phyloP scores from a whole-genome alignment of 768 basidiomycete genomes.

The Lepiota venenata region DNA sequence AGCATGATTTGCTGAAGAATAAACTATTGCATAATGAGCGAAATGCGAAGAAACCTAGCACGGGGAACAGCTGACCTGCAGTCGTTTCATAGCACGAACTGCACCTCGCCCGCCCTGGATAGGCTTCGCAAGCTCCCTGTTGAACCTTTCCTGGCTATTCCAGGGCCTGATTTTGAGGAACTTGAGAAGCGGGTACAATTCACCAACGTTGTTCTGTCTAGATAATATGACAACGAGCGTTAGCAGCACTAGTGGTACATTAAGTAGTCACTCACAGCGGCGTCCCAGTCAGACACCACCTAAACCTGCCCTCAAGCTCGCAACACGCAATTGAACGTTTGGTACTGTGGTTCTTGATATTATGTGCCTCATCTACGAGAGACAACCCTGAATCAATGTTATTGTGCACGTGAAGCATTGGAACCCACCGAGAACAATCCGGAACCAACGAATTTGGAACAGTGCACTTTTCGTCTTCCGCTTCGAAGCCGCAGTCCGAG shows the following conservation, averaged over 20 bases:
- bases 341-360: constrained; percentile 84
- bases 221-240: constrained; percentile 20
- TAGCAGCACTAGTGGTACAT: constrained; percentile 7
- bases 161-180: constrained; percentile 85
- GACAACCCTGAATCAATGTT: not conserved
- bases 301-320: constrained; percentile 69
- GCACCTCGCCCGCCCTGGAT: constrained; percentile 65
- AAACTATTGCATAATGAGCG: constrained; percentile 37
- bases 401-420: not conserved
- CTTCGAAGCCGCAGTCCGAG: constrained; percentile 37
- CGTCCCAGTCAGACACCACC: constrained; percentile 89
- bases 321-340: constrained; percentile 79
- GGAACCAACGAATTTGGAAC: constrained; percentile 79
- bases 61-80: constrained; percentile 52
- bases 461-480: constrained; percentile 58
- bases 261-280: constrained; percentile 48
- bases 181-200: constrained; percentile 85
- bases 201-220: constrained; percentile 89
- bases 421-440: constrained; percentile 75
- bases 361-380: constrained; percentile 82
- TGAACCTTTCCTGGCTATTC: constrained; percentile 78
- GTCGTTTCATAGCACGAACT: constrained; percentile 72
- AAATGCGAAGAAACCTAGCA: not conserved
- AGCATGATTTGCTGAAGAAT: constrained; percentile 88
- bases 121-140: constrained; percentile 72